phyloP scores from a whole-genome alignment of 345 rosid genomes.

The Gossypium anomalum region DNA sequence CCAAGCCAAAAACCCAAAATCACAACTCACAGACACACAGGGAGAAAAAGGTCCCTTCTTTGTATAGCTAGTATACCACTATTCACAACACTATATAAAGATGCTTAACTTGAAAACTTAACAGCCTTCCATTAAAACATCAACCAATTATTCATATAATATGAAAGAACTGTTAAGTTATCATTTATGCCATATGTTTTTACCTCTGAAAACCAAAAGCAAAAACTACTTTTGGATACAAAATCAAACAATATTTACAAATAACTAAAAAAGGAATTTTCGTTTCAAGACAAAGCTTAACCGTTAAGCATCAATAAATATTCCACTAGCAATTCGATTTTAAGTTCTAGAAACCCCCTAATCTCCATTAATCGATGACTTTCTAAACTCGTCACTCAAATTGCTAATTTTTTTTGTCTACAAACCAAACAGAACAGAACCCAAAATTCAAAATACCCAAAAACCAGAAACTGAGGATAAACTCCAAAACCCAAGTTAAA shows the following conservation, averaged over 20 bases:
- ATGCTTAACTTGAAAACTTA: not conserved
- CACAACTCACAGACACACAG: not conserved
- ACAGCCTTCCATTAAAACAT: not conserved
- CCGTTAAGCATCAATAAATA: not conserved
- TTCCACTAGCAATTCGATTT: not conserved
- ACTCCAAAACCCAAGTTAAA: slow-evolving; percentile 2
- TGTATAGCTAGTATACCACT: not conserved
- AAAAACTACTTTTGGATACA: not conserved
- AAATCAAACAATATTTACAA: not conserved
- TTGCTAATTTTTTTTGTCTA: not conserved
- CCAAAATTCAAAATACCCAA: not conserved
- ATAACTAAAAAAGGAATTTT: not conserved
- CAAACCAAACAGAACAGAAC: not conserved
- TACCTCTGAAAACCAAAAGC: not conserved
- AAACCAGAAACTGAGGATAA: not conserved
- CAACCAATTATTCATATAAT: not conserved
- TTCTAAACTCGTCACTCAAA: not conserved
- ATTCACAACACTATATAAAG: not conserved
- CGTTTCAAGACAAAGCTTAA: not conserved
- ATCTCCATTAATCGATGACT: slow-evolving; percentile 2
- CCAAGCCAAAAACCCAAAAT: not conserved
- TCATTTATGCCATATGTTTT: not conserved
- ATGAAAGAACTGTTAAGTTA: not conserved
- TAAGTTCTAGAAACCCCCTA: not conserved
- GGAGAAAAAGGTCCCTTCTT: not conserved